Conservation (phyloP, 179 eudicot species). For the Patellifolia procumbens region DNA sequence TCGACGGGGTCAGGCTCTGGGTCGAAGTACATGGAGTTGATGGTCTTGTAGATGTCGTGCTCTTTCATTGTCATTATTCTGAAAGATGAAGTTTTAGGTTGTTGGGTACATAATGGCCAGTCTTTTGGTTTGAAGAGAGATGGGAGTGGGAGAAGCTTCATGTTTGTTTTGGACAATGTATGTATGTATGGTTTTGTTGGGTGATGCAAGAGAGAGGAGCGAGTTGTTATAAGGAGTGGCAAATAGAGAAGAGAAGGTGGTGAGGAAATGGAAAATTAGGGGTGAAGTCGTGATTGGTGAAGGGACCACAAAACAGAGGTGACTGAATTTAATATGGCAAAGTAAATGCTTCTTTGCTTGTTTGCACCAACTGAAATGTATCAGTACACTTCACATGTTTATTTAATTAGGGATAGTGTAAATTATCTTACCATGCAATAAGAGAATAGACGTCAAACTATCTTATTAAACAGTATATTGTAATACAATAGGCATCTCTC, state of each 20-base stretch:
- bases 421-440: not conserved
- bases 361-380: constrained; percentile 14
- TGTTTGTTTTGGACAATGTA: constrained; percentile 1
- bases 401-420: not conserved
- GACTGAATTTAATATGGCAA: constrained; percentile 21
- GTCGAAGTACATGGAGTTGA: constrained; percentile 62
- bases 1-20: constrained; percentile 35
- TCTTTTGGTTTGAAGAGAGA: constrained; percentile 13
- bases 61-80: constrained; percentile 6
- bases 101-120: constrained; percentile 30
- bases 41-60: constrained; percentile 50
- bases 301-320: constrained; percentile 12
- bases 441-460: not conserved
- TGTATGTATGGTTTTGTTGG: not conserved
- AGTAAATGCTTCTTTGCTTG: constrained; percentile 20
- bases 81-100: constrained; percentile 35
- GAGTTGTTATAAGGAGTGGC: not conserved
- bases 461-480: no score
- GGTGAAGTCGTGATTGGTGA: not conserved
- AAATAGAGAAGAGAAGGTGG: constrained; percentile 6
- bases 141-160: constrained; percentile 33
- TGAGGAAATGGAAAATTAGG: not conserved
- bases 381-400: not conserved
- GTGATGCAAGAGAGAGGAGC: not conserved
- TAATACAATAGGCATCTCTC: not conserved